phyloP scores from a whole-genome alignment of 2,329 filamentous ascomycete species.

The Knufia fluminis region DNA sequence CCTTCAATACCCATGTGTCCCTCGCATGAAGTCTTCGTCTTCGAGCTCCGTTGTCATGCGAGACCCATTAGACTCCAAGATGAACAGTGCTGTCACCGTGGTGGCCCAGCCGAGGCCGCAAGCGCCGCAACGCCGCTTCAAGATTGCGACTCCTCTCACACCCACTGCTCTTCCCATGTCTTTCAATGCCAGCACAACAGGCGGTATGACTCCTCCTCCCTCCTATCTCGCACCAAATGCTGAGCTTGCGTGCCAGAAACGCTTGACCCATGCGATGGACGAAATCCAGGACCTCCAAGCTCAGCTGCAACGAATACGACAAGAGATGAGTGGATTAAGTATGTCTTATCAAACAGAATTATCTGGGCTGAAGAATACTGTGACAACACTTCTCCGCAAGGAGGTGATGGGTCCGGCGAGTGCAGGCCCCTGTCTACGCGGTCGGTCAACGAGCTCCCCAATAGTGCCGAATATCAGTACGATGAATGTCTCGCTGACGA shows the following conservation, averaged over 20 bases:
- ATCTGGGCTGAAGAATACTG: slow-evolving; percentile 3
- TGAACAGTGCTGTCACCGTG: not conserved
- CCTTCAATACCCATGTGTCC: slow-evolving; percentile 12
- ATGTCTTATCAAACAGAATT: slow-evolving; percentile 12
- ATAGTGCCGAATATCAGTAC: not conserved
- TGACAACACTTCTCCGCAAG: not conserved
- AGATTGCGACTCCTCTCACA: not conserved
- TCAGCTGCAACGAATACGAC: slow-evolving; percentile 13
- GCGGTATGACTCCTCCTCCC: slow-evolving; percentile 4
- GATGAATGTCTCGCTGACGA: not conserved
- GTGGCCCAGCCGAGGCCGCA: not conserved
- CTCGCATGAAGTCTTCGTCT: not conserved
- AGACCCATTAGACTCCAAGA: not conserved
- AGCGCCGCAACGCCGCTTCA: not conserved
- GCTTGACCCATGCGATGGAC: slow-evolving; percentile 16
- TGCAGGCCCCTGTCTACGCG: not conserved
- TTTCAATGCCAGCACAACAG: not conserved
- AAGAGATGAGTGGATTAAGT: slow-evolving; percentile 14
- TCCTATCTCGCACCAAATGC: slow-evolving; percentile 9
- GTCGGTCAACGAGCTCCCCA: not conserved
- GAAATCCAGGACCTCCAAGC: slow-evolving; percentile 15
- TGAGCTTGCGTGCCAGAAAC: slow-evolving; percentile 14
- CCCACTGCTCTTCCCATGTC: not conserved
- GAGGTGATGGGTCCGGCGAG: not conserved
- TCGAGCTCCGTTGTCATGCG: not conserved